Conservation (phyloP, 2,329 filamentous ascomycete genomes). For the Colletotrichum shisoi region DNA sequence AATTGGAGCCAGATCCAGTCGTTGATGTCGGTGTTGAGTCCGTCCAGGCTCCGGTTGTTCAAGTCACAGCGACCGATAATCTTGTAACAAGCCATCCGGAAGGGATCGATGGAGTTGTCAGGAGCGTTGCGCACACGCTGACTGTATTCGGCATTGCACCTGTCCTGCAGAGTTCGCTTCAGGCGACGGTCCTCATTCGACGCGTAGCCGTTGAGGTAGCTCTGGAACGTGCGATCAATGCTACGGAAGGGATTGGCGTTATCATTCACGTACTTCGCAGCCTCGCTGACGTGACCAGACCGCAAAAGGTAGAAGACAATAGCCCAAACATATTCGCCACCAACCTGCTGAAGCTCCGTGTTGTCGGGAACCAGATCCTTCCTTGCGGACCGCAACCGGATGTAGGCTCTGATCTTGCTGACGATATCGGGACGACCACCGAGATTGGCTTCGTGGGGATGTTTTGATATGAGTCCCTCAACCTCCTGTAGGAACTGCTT, state of each 20-base stretch:
- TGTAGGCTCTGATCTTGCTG: conserved; percentile 92
- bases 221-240: conserved; percentile 87
- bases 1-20: conserved; percentile 79
- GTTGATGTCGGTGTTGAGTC: conserved; percentile 69
- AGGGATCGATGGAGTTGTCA: conserved; percentile 89
- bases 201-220: conserved; percentile 86
- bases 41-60: conserved; percentile 69
- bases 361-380: conserved; percentile 87
- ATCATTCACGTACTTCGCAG: conserved; percentile 82
- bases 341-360: conserved; percentile 78
- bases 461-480: conserved; percentile 78
- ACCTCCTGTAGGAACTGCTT: conserved; percentile 80
- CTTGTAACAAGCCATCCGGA: conserved; percentile 97
- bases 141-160: conserved; percentile 88
- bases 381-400: conserved; percentile 78
- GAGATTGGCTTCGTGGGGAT: conserved; percentile 86
- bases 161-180: conserved; percentile 79
- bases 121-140: conserved; percentile 84
- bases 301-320: conserved; percentile 91
- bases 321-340: conserved; percentile 89
- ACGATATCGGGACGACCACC: conserved; percentile 87
- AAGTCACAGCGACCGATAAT: conserved; percentile 84
- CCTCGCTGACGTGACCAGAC: conserved; percentile 83
- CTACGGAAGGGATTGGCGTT: conserved; percentile 84
- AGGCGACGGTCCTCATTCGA: conserved; percentile 78